A percentile compares a stretch with the other conserved stretches of the same genome.
Conservation (phyloP, 208 protist genomes). For the Leishmania arabica region DNA sequence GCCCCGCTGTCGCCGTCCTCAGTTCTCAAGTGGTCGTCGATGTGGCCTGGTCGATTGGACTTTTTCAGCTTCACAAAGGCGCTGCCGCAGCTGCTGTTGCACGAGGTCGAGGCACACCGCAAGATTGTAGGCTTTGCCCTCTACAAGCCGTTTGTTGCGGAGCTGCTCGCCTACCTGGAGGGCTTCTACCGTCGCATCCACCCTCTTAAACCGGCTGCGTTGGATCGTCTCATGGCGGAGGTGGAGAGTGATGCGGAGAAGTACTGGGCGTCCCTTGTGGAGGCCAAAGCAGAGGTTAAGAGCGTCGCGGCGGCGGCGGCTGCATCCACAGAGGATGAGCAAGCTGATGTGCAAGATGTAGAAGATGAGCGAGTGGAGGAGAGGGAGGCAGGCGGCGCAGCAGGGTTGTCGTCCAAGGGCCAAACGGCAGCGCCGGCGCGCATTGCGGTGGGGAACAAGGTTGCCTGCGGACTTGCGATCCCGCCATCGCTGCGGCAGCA, state of each 20-base stretch:
- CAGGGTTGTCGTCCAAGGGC: background rate
- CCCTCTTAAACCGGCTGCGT: conserved; percentile 46
- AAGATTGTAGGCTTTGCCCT: conserved; percentile 73
- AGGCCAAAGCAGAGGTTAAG: conserved; percentile 38
- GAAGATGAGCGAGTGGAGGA: conserved; percentile 2
- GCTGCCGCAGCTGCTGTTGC: conserved; percentile 49
- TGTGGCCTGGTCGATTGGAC: conserved; percentile 62
- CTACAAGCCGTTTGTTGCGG: conserved; percentile 62
- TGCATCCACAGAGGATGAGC: conserved; percentile 24
- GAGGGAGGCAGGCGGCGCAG: background rate
- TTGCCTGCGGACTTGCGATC: conserved; percentile 50
- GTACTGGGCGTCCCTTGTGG: conserved; percentile 72
- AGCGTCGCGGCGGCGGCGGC: conserved; percentile 26
- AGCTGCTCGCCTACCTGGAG: conserved; percentile 57
- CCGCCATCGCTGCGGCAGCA: conserved; percentile 70
- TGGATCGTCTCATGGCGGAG: conserved; percentile 52
- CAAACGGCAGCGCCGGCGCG: background rate
- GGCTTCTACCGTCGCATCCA: conserved; percentile 66
- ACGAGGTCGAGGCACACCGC: conserved; percentile 56
- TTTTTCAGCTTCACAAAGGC: conserved; percentile 71
- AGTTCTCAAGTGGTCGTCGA: conserved; percentile 10
- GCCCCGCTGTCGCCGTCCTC: conserved; percentile 17
- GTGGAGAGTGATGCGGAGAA: conserved; percentile 57
- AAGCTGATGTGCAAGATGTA: conserved; percentile 1
- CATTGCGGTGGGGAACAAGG: conserved; percentile 37